Conservation (phyloP, 805 yeast genomes). For the Metschnikowia lachancei region DNA sequence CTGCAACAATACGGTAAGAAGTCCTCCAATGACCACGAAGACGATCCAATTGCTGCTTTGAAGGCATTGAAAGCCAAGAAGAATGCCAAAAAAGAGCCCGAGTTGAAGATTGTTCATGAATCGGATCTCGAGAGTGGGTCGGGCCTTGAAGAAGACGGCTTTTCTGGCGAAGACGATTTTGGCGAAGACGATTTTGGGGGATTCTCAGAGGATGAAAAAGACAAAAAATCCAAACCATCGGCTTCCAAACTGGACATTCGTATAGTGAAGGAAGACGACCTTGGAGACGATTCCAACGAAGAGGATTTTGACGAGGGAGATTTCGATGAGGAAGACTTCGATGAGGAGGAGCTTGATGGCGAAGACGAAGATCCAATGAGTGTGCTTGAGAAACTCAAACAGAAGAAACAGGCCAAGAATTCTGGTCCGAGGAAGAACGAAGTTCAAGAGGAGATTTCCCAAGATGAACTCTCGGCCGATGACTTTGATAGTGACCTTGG, state of each 20-base stretch:
- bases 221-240: neutral
- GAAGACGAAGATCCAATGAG: conserved; percentile 26
- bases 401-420: conserved; percentile 6
- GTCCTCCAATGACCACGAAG: conserved; percentile 19
- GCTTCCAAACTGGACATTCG: conserved; percentile 2
- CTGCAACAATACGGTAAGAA: neutral
- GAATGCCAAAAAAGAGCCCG: conserved; percentile 6
- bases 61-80: conserved; percentile 18
- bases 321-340: conserved; percentile 31
- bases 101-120: conserved; percentile 3
- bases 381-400: conserved; percentile 20
- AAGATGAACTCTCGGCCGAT: conserved; percentile 1
- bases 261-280: conserved; percentile 19
- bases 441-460: conserved; percentile 3
- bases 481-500: conserved; percentile 15
- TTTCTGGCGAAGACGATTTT: neutral
- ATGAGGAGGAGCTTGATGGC: conserved; percentile 15
- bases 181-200: conserved; percentile 3
- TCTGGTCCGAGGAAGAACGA: neutral
- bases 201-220: conserved; percentile 1
- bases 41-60: conserved; percentile 18
- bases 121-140: conserved; percentile 10
- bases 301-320: conserved; percentile 9
- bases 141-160: conserved; percentile 1
- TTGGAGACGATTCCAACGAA: conserved; percentile 1